These are phyloP conservation scores for Fusarium lateritium DNA, from an alignment of 2,329 filamentous ascomycete genomes.

Conservation along the genomic window DNA sequence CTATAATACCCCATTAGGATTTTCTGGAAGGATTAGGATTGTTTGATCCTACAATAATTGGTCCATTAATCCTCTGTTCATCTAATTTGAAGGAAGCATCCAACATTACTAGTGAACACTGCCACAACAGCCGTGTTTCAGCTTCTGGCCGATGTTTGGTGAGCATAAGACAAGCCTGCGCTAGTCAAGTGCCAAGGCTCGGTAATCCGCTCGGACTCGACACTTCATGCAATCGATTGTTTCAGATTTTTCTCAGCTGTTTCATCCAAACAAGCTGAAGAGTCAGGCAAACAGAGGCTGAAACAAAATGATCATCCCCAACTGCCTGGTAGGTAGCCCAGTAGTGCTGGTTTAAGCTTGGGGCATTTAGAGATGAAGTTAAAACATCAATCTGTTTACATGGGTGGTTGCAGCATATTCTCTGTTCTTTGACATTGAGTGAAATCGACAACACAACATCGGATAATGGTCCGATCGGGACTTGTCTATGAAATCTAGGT, in stretches of 20 bases:
- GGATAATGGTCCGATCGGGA: no score
- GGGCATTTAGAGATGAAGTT: no score
- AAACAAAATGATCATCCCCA: background rate
- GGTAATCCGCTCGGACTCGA: background rate
- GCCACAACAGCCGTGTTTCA: slow-evolving; percentile 9
- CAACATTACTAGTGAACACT: background rate
- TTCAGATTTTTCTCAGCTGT: slow-evolving; percentile 11
- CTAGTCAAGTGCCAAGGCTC: slow-evolving; percentile 5
- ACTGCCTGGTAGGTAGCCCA: background rate
- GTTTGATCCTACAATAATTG: background rate
- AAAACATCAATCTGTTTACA: no score
- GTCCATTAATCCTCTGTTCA: background rate
- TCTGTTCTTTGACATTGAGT: no score
- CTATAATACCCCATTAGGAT: background rate
- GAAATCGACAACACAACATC: no score
- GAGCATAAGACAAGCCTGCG: background rate
- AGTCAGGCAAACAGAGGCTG: background rate
- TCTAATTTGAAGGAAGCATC: background rate
- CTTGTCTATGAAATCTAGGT: no score
- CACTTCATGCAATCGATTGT: background rate
- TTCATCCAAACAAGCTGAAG: background rate
- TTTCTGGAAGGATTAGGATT: background rate
- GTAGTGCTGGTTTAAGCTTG: background rate
- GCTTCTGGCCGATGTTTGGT: background rate
- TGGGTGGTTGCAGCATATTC: no score